A percentile compares a stretch with the other conserved stretches of the same genome.
Conservation (phyloP, 2,329 filamentous ascomycete species). For the Pezicula neosporulosa region DNA sequence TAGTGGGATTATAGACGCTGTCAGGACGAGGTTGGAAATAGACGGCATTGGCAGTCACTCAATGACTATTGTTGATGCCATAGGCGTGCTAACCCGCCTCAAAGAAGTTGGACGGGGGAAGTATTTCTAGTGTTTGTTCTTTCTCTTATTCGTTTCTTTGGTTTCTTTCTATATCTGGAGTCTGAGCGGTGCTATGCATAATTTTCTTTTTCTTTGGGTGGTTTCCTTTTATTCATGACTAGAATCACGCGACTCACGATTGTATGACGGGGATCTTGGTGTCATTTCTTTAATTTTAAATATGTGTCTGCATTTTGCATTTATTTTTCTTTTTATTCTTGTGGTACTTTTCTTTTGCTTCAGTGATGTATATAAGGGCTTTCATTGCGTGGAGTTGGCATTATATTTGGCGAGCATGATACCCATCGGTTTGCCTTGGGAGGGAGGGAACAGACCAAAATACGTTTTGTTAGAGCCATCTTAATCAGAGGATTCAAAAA, state of each 20-base stretch:
- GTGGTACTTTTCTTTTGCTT: neutral
- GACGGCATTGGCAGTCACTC: slow-evolving; percentile 47
- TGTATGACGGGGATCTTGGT: no score
- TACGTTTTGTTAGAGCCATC: no score
- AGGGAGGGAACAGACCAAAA: no score
- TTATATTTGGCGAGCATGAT: no score
- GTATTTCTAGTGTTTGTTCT: slow-evolving; percentile 32
- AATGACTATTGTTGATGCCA: slow-evolving; percentile 49
- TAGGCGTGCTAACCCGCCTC: slow-evolving; percentile 48
- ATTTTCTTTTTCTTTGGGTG: neutral
- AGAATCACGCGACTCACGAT: no score
- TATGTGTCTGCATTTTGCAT: neutral
- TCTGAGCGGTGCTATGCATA: neutral
- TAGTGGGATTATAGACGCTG: slow-evolving; percentile 44
- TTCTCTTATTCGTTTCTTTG: neutral
- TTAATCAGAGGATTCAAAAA: no score
- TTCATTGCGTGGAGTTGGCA: neutral
- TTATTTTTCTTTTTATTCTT: neutral
- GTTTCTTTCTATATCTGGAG: neutral
- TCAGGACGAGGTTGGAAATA: slow-evolving; percentile 41
- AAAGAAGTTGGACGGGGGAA: slow-evolving; percentile 40
- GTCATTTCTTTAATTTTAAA: no score
- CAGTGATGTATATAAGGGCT: neutral
- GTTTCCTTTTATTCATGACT: no score
- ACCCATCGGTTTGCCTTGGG: no score